Evolutionary conservation across 306 rosid species (phyloP).

Genomic region (Gastrolobium villosum): DNA sequence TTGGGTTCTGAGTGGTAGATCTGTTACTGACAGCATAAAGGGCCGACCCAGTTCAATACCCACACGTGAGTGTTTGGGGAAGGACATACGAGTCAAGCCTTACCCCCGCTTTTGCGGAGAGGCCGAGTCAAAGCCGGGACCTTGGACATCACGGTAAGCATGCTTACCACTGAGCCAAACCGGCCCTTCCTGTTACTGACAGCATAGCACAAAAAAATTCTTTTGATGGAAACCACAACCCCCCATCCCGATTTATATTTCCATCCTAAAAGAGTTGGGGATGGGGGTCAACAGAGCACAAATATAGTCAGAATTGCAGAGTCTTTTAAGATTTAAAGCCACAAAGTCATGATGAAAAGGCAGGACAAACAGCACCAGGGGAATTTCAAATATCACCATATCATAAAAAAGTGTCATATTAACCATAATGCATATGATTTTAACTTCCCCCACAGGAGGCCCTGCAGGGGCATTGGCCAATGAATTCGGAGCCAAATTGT

Average conservation of each 20-base stretch:
- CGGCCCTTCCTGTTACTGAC: too few relatives aligned
- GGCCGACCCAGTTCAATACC: too few relatives aligned
- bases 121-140: too few relatives aligned
- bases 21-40: neutral
- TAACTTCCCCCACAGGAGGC: neutral
- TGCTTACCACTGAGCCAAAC: too few relatives aligned
- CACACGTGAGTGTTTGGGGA: too few relatives aligned
- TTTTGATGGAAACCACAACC: constrained; percentile 18
- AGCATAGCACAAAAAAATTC: neutral
- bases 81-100: too few relatives aligned
- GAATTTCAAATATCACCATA: constrained; percentile 12
- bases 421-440: constrained; percentile 10
- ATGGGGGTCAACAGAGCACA: neutral
- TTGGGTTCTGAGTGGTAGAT: neutral
- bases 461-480: neutral
- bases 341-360: neutral
- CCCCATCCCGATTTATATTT: neutral
- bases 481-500: constrained; percentile 4
- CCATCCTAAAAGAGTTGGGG: neutral
- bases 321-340: neutral
- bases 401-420: neutral
- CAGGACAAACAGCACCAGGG: constrained; percentile 9
- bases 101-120: too few relatives aligned
- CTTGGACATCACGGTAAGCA: too few relatives aligned
- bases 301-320: constrained; percentile 1